These are phyloP conservation scores for Sugiyamaella boreocaroliniensis DNA, from an alignment of 805 yeast species.

Conservation along the genomic window DNA sequence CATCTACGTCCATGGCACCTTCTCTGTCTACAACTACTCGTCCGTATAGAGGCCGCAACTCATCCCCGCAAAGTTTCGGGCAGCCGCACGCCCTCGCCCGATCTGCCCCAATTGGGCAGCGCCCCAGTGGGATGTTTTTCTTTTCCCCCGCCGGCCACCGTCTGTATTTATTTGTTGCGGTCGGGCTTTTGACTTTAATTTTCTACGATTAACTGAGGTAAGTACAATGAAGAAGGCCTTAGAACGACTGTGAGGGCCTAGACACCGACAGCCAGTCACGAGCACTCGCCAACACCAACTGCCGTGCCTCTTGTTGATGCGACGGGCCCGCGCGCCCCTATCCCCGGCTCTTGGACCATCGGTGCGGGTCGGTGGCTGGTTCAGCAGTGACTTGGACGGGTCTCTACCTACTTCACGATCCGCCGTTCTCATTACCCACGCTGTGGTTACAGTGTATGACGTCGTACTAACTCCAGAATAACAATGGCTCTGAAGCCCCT, in stretches of 20 bases:
- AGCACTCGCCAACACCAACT: too few relatives aligned
- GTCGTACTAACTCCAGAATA: neutral
- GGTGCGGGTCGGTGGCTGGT: neutral
- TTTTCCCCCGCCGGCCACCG: neutral
- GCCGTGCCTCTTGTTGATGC: too few relatives aligned
- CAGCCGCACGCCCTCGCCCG: neutral
- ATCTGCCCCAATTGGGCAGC: neutral
- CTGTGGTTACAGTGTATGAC: too few relatives aligned
- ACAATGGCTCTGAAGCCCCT: constrained; percentile 3
- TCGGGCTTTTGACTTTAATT: neutral
- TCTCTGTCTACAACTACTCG: too few relatives aligned
- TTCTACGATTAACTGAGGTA: neutral
- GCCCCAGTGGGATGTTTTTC: neutral
- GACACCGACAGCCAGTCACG: too few relatives aligned
- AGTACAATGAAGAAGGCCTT: neutral
- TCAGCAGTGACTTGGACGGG: neutral
- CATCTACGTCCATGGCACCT: too few relatives aligned
- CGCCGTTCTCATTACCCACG: too few relatives aligned
- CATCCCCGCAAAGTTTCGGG: neutral
- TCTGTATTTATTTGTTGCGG: neutral
- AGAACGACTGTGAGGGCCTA: too few relatives aligned
- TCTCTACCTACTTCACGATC: too few relatives aligned
- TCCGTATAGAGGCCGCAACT: too few relatives aligned
- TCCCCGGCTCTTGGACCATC: too few relatives aligned
- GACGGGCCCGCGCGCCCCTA: too few relatives aligned